Evolutionary conservation across 805 yeast species (phyloP), one percentile per base, ranked within the genome.

Genomic region (Saturnispora diversa): DNA sequence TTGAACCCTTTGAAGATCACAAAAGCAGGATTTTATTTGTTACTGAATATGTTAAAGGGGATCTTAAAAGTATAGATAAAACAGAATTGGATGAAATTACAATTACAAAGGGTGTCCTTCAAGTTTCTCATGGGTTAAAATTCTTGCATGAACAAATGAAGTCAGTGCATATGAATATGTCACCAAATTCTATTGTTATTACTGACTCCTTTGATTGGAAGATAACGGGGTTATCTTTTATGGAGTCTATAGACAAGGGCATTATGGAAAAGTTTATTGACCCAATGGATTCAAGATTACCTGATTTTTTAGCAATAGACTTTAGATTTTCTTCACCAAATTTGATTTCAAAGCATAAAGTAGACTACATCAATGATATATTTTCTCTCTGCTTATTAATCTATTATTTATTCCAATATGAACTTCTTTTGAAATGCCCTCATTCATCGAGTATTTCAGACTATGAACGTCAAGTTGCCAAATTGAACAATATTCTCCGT

Each of bases 131-230:
- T 44, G 95, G 86, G 0, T 59, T 92, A 33, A 80, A 81, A 48
- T 92, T 92, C 53, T 69, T 92, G 32, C 97, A 92, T 56, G 74
- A 75, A 40, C 74, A 75, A 44, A 83, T 94, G 16, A 71, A 78
- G 21, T 72, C 77, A 21, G 80, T 84, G 6, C 95, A 90, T 61
- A 58, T 84, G 48, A 84, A 86, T 48, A 49, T 92, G 25, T 78
- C 78, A 47, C 98, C 98, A 1, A 64, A 72, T 7, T 74, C 94
- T 0, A 68, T 92, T 1, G 73, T 82, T 42, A 72, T 90, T 15
- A 88, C 83, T 49, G 81, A 77, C 29, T 82, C 78, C 49, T 88
- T 94, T 4, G 97, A 92, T 61, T 92, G 98, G 97, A 92, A 90
- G 58, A 57, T 92, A 2, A 72, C 83, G 6, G 97, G 97, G 0